Evolutionary conservation across 331 rosid species (phyloP).

Genomic region (Ulmus americana): DNA sequence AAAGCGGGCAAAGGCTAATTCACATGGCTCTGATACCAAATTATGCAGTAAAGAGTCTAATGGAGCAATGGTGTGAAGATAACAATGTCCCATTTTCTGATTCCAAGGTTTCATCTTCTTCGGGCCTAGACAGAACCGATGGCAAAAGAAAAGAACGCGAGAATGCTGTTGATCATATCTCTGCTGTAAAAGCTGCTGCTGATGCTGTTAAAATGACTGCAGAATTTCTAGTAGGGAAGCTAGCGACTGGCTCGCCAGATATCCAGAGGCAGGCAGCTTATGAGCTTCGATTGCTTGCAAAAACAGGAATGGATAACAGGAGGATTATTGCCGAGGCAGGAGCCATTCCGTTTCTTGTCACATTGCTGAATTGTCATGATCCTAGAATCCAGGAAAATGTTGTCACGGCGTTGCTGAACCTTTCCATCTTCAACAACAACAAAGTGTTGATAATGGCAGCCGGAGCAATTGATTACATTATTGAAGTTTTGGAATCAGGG

Average conservation of each 20-base stretch:
- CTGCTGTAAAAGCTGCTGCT: slow-evolving; percentile 51
- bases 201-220: slow-evolving; percentile 89
- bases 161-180: slow-evolving; percentile 55
- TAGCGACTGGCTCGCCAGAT: slow-evolving; percentile 82
- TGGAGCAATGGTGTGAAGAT: slow-evolving; percentile 74
- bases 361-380: slow-evolving; percentile 52
- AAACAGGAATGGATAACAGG: slow-evolving; percentile 69
- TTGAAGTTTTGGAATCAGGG: slow-evolving; percentile 64
- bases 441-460: slow-evolving; percentile 78
- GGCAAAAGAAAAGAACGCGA: slow-evolving; percentile 27
- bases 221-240: slow-evolving; percentile 88
- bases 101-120: slow-evolving; percentile 26
- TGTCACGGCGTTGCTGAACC: slow-evolving; percentile 76
- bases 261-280: slow-evolving; percentile 88
- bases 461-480: slow-evolving; percentile 68
- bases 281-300: slow-evolving; percentile 73
- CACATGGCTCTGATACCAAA: slow-evolving; percentile 90
- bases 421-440: slow-evolving; percentile 77
- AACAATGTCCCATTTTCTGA: slow-evolving; percentile 41
- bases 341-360: slow-evolving; percentile 77
- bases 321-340: slow-evolving; percentile 86
- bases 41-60: slow-evolving; percentile 72
- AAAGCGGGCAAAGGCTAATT: slow-evolving; percentile 76
- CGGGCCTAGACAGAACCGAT: slow-evolving; percentile 30
- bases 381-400: slow-evolving; percentile 82